Conservation (phyloP, 331 rosid genomes). For the Quercus lobata region DNA sequence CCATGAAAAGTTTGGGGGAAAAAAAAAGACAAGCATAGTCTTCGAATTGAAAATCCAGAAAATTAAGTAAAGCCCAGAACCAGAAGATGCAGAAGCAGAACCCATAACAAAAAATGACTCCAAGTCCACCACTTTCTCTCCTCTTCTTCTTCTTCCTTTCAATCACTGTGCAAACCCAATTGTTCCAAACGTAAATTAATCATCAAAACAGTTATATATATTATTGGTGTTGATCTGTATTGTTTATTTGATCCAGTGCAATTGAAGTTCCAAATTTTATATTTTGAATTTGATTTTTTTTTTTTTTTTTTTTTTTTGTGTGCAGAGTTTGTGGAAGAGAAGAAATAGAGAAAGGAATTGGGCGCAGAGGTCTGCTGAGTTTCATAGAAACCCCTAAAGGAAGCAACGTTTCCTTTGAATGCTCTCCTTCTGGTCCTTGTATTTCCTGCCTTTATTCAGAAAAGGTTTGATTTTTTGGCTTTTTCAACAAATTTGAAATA, state of each 20-base stretch:
- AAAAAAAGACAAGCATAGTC: background rate
- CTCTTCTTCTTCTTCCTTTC: slow-evolving; percentile 25
- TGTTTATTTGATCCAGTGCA: slow-evolving; percentile 6
- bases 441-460: slow-evolving; percentile 77
- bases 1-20: no score
- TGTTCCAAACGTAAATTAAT: slow-evolving; percentile 41
- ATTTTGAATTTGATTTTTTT: slow-evolving; percentile 5
- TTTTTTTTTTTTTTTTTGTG: background rate
- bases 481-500: background rate
- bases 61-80: slow-evolving; percentile 5
- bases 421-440: slow-evolving; percentile 94
- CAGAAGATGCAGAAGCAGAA: slow-evolving; percentile 7
- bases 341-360: slow-evolving; percentile 30
- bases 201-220: background rate
- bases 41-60: background rate
- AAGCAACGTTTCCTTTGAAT: slow-evolving; percentile 68
- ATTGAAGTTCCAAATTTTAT: slow-evolving; percentile 2
- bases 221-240: slow-evolving; percentile 8
- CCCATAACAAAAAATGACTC: slow-evolving; percentile 31
- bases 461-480: slow-evolving; percentile 46
- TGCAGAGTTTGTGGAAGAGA: slow-evolving; percentile 33
- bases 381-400: slow-evolving; percentile 67
- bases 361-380: slow-evolving; percentile 62
- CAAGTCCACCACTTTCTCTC: slow-evolving; percentile 23
- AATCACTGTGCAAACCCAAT: slow-evolving; percentile 25